Evolutionary conservation across 192 early-diverging fungal species (phyloP).

Genomic region (Entophlyctis luteolus): DNA sequence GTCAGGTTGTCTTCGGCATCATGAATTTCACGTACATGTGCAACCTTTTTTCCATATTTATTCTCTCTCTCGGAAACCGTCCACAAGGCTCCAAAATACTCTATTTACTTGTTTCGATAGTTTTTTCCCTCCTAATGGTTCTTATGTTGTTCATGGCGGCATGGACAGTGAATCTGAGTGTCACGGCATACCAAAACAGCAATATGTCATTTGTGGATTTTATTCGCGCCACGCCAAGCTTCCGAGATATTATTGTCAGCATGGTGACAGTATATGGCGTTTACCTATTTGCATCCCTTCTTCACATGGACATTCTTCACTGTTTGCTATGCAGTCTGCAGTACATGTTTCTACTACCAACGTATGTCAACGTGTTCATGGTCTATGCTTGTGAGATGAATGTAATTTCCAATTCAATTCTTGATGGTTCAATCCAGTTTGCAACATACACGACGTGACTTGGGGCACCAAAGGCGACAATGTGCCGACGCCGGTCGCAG

Average conservation of each 20-base stretch:
- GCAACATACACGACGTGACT: conserved; percentile 87
- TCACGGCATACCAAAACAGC: not conserved
- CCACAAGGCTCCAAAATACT: conserved; percentile 53
- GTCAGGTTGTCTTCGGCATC: conserved; percentile 51
- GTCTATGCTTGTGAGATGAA: conserved; percentile 63
- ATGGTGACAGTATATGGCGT: conserved; percentile 23
- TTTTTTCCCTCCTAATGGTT: conserved; percentile 84
- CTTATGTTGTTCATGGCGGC: conserved; percentile 72
- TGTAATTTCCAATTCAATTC: not conserved
- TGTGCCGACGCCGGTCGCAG: conserved; percentile 60
- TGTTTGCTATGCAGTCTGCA: conserved; percentile 39
- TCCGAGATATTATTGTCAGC: conserved; percentile 16
- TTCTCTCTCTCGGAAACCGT: conserved; percentile 46
- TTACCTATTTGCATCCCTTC: not conserved
- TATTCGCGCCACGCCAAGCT: not conserved
- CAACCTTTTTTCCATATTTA: conserved; percentile 71
- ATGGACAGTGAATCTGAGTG: conserved; percentile 43
- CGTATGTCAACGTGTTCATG: conserved; percentile 84
- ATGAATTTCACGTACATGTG: conserved; percentile 74
- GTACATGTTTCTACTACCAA: conserved; percentile 62
- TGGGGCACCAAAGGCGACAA: conserved; percentile 97
- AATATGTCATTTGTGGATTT: not conserved
- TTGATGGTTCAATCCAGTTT: conserved; percentile 30
- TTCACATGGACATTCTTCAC: conserved; percentile 36
- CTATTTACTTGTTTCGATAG: conserved; percentile 59